A percentile compares a stretch with the other conserved stretches of the same genome.
Conservation (phyloP, 129 eudicot genomes). For the Oenanthe sinensis region DNA sequence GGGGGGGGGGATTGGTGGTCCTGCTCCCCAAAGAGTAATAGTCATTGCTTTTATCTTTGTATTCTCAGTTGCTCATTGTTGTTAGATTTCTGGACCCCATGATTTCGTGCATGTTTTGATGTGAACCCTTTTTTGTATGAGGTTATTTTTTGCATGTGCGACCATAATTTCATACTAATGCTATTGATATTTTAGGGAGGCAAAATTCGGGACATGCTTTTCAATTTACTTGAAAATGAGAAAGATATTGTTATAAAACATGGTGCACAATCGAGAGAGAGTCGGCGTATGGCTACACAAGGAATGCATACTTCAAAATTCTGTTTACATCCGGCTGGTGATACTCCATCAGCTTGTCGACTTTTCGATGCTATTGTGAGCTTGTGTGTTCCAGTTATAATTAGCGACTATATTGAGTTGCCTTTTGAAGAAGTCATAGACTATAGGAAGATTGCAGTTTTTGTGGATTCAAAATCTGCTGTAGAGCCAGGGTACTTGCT, state of each 20-base stretch:
- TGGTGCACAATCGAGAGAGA: slow-evolving; percentile 92
- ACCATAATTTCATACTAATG: not conserved
- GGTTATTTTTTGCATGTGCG: not conserved
- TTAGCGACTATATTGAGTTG: slow-evolving; percentile 83
- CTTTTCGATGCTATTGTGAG: slow-evolving; percentile 99
- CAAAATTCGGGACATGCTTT: slow-evolving; percentile 78
- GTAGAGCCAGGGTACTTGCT: slow-evolving; percentile 64
- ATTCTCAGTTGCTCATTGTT: not conserved
- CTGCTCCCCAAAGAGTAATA: not conserved
- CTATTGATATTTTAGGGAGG: slow-evolving; percentile 58
- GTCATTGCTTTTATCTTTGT: not conserved
- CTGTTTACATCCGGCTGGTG: slow-evolving; percentile 99
- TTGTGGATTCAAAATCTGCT: slow-evolving; percentile 74
- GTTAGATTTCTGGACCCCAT: not conserved
- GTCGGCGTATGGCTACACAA: slow-evolving; percentile 83
- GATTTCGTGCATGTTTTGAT: not conserved
- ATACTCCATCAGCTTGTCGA: slow-evolving; percentile 96
- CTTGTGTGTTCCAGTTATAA: slow-evolving; percentile 87
- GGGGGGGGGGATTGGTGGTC: not conserved
- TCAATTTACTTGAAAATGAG: slow-evolving; percentile 83
- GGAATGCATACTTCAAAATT: slow-evolving; percentile 96
- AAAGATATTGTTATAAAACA: slow-evolving; percentile 70
- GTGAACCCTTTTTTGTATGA: not conserved
- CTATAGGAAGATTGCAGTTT: slow-evolving; percentile 81
- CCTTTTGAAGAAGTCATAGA: slow-evolving; percentile 96